These are phyloP conservation scores for Anaeromyces robustus DNA, from an alignment of 192 early-diverging fungal species.

Conservation along the genomic window DNA sequence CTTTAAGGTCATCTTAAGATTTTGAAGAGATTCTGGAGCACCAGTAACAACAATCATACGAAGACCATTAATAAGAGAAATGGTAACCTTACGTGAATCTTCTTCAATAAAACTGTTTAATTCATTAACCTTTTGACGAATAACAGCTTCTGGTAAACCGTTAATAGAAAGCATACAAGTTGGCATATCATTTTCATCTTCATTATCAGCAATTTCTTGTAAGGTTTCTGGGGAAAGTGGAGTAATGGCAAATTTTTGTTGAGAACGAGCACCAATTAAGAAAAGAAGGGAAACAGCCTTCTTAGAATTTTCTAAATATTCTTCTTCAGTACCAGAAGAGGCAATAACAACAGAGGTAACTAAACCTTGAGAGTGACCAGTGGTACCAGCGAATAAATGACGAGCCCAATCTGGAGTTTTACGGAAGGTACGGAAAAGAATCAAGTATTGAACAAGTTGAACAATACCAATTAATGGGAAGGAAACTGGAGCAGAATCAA, in stretches of 20 bases:
- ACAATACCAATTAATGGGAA: constrained; percentile 81
- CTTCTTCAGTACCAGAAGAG: constrained; percentile 54
- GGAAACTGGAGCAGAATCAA: constrained; percentile 63
- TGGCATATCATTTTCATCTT: constrained; percentile 50
- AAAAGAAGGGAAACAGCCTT: constrained; percentile 69
- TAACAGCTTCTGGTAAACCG: constrained; percentile 63
- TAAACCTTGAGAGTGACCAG: constrained; percentile 86
- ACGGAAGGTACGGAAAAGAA: constrained; percentile 49
- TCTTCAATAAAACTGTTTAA: constrained; percentile 72
- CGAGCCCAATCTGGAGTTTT: constrained; percentile 29
- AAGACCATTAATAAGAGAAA: constrained; percentile 83
- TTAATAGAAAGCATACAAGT: constrained; percentile 84
- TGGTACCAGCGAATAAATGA: constrained; percentile 31
- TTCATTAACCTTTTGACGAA: constrained; percentile 64
- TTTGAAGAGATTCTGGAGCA: constrained; percentile 77
- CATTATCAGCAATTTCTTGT: constrained; percentile 69
- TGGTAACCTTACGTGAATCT: constrained; percentile 55
- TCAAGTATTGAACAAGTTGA: constrained; percentile 78
- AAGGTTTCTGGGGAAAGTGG: constrained; percentile 72
- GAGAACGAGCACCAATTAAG: constrained; percentile 69
- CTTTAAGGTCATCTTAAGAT: constrained; percentile 75
- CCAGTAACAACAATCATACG: constrained; percentile 83
- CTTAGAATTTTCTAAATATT: constrained; percentile 55
- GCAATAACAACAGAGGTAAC: constrained; percentile 72
- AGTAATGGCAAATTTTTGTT: constrained; percentile 62